Conservation (phyloP, 164 flowering plant genomes). For the Vitis cinerea region DNA sequence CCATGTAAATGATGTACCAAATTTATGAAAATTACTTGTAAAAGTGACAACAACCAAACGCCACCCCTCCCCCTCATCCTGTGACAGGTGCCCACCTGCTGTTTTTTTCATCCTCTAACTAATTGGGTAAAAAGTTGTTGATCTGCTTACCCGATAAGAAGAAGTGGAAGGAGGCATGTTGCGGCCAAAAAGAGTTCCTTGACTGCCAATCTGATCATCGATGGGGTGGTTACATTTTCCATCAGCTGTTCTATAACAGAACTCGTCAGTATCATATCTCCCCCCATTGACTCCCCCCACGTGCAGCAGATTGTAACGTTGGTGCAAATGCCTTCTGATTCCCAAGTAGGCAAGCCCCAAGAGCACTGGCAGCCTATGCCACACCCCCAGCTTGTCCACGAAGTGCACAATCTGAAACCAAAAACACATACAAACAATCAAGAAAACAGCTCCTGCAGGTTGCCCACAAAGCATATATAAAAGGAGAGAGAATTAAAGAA, state of each 20-base stretch:
- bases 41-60: too few relatives aligned
- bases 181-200: slow-evolving; percentile 49
- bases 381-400: slow-evolving; percentile 38
- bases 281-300: slow-evolving; percentile 33
- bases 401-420: slow-evolving; percentile 32
- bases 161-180: slow-evolving; percentile 41
- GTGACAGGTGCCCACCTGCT: slow-evolving; percentile 9
- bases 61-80: slow-evolving; percentile 11
- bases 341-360: slow-evolving; percentile 44
- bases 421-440: neutral
- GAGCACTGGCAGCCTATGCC: slow-evolving; percentile 50
- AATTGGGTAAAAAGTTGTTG: neutral
- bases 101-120: too few relatives aligned
- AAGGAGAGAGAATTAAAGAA: neutral
- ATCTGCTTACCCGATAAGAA: slow-evolving; percentile 20
- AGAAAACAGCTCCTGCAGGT: too few relatives aligned
- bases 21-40: too few relatives aligned
- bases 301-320: slow-evolving; percentile 44
- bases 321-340: slow-evolving; percentile 43
- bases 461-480: neutral
- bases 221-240: slow-evolving; percentile 44
- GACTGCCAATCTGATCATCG: slow-evolving; percentile 38
- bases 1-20: too few relatives aligned
- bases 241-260: slow-evolving; percentile 39
- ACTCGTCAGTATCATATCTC: slow-evolving; percentile 22